A percentile compares a stretch with the other conserved stretches of the same genome.
phyloP scores from a whole-genome alignment of 768 basidiomycete species.

The Mycena vitilis region DNA sequence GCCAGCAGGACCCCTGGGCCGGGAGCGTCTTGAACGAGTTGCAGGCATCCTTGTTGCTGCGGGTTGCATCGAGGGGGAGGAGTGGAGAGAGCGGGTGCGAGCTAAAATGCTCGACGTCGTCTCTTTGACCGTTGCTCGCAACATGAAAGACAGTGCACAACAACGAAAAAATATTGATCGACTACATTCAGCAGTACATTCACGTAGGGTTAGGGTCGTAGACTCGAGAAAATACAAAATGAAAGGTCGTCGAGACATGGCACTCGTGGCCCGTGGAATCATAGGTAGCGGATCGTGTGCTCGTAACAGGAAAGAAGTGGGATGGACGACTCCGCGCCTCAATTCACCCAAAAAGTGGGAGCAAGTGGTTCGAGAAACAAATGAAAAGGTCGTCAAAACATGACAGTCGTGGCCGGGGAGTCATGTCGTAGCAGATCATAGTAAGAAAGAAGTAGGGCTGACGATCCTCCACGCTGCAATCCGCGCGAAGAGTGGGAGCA shows the following conservation, averaged over 20 bases:
- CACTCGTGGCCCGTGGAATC: neutral
- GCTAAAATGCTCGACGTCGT: conserved; percentile 28
- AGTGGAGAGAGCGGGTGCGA: conserved; percentile 12
- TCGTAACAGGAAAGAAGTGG: conserved; percentile 1
- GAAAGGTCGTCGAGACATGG: conserved; percentile 3
- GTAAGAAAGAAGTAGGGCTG: neutral
- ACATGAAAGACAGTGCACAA: conserved; percentile 13
- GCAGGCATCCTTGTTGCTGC: conserved; percentile 27
- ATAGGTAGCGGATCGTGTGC: neutral
- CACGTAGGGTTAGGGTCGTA: too few species aligned
- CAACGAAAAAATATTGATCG: too few species aligned
- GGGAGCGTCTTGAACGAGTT: conserved; percentile 23
- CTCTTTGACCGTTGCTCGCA: conserved; percentile 17
- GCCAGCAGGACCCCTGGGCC: conserved; percentile 19
- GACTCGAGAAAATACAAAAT: too few species aligned
- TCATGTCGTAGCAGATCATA: neutral
- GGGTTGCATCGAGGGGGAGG: conserved; percentile 16
- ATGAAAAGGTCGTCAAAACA: conserved; percentile 2
- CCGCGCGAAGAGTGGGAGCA: conserved; percentile 17
- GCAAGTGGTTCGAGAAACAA: neutral
- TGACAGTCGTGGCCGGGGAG: neutral
- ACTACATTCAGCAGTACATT: too few species aligned
- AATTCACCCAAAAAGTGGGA: conserved; percentile 14
- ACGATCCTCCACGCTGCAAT: conserved; percentile 5
- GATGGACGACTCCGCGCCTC: neutral